These are phyloP conservation scores for Curvularia sp. DNA, from an alignment of 2,329 filamentous ascomycete genomes.

Conservation along the genomic window DNA sequence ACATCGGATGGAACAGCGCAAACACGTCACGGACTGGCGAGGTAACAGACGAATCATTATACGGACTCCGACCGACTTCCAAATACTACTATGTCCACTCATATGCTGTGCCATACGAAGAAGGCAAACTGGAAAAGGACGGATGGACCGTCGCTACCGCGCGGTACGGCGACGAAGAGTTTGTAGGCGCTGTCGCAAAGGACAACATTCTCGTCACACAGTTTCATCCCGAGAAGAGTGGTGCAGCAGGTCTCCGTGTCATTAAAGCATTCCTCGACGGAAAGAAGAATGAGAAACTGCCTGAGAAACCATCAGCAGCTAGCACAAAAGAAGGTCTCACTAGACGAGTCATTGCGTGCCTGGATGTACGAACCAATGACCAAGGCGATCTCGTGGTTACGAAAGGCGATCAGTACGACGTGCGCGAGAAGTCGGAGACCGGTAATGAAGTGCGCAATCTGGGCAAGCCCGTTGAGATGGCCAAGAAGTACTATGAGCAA, in stretches of 20 bases:
- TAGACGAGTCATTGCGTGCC: conserved; percentile 90
- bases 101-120: conserved; percentile 79
- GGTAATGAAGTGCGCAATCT: conserved; percentile 79
- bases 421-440: conserved; percentile 79
- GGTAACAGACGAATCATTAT: conserved; percentile 65
- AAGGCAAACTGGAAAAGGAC: conserved; percentile 75
- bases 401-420: conserved; percentile 98
- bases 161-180: conserved; percentile 85
- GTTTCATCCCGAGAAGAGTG: conserved; percentile 98
- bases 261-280: conserved; percentile 87
- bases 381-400: conserved; percentile 94
- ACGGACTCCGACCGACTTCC: conserved; percentile 77
- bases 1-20: conserved; percentile 98
- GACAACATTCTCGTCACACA: conserved; percentile 90
- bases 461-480: conserved; percentile 96
- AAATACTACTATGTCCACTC: conserved; percentile 99
- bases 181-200: conserved; percentile 86
- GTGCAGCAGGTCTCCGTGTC: conserved; percentile 83
- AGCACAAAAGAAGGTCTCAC: conserved; percentile 73
- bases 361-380: conserved; percentile 95
- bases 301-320: conserved; percentile 41
- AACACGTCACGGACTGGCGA: conserved; percentile 61
- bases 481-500: conserved; percentile 91
- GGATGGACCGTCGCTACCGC: conserved; percentile 95
- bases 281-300: conserved; percentile 63